Percentiles rank a stretch among this genome's conserved stretches.
phyloP scores from a whole-genome alignment of 2,329 filamentous ascomycete genomes.

The Ophiostoma ips region DNA sequence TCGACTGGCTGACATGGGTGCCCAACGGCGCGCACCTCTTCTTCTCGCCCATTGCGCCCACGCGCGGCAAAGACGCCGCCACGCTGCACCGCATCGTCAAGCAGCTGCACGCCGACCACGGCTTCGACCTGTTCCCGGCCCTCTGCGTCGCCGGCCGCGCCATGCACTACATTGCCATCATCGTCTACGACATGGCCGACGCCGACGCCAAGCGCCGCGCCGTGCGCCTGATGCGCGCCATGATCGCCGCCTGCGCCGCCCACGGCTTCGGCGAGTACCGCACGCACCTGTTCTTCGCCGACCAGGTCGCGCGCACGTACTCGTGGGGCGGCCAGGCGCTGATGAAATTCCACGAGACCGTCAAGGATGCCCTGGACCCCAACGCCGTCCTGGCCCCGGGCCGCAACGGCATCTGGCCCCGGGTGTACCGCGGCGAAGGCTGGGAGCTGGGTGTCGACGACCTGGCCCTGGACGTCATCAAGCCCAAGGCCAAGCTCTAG shows the following conservation, averaged over 20 bases:
- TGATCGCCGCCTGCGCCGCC: conserved; percentile 22
- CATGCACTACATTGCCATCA: conserved; percentile 40
- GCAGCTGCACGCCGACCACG: conserved; percentile 25
- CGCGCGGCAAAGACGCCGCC: conserved; percentile 31
- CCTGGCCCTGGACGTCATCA: conserved; percentile 6
- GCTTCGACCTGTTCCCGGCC: conserved; percentile 36
- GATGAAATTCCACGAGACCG: conserved; percentile 24
- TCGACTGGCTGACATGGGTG: conserved; percentile 33
- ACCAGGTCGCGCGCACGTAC: conserved; percentile 26
- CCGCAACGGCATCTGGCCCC: conserved; percentile 31
- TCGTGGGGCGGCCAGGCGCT: conserved; percentile 24
- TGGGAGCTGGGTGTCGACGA: conserved; percentile 13
- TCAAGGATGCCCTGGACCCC: conserved; percentile 27
- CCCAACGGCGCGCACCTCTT: conserved; percentile 34
- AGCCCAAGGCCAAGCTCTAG: conserved; percentile 2
- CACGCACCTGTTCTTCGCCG: conserved; percentile 26
- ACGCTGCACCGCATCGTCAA: conserved; percentile 28
- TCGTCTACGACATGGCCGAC: conserved; percentile 28
- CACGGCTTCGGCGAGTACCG: conserved; percentile 27
- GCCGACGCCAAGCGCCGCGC: conserved; percentile 17
- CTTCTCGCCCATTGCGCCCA: conserved; percentile 38
- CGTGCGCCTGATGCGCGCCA: conserved; percentile 21
- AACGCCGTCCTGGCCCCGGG: conserved; percentile 33
- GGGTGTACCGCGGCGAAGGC: conserved; percentile 12
- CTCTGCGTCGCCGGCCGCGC: conserved; percentile 37